These are phyloP conservation scores for Hyphodiscus hymeniophilus DNA, from an alignment of 495 filamentous ascomycete genomes.

Conservation along the genomic window DNA sequence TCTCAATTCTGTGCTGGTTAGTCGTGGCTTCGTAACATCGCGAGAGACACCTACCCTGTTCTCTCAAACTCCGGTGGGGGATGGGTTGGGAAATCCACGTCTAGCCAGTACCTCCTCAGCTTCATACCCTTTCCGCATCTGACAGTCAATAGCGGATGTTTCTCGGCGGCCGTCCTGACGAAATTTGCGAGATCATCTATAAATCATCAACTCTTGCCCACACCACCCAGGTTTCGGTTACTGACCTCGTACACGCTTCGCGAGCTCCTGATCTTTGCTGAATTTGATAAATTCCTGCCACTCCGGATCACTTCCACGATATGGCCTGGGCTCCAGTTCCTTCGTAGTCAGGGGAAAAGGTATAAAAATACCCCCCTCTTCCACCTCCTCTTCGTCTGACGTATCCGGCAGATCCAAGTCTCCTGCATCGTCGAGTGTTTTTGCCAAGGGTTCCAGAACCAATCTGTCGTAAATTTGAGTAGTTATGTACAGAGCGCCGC, in stretches of 20 bases:
- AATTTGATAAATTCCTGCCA: slow-evolving; percentile 23
- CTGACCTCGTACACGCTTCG: slow-evolving; percentile 16
- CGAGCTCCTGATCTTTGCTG: slow-evolving; percentile 17
- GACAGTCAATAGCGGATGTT: slow-evolving; percentile 26
- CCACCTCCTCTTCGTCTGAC: slow-evolving; percentile 9
- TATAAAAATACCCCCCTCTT: slow-evolving; percentile 14
- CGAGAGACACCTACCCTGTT: slow-evolving; percentile 41
- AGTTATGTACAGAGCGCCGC: slow-evolving; percentile 2
- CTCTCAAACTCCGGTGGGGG: slow-evolving; percentile 53
- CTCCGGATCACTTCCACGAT: slow-evolving; percentile 21
- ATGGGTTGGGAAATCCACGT: slow-evolving; percentile 48
- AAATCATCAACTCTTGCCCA: slow-evolving; percentile 4
- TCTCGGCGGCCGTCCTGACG: slow-evolving; percentile 29
- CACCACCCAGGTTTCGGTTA: not conserved
- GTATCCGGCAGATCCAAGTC: not conserved
- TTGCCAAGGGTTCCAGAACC: slow-evolving; percentile 6
- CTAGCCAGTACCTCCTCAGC: slow-evolving; percentile 46
- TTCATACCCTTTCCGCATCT: slow-evolving; percentile 42
- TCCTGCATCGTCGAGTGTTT: not conserved
- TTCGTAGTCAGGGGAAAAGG: slow-evolving; percentile 21
- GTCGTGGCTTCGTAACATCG: not conserved
- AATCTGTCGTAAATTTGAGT: slow-evolving; percentile 1
- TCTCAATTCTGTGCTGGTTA: slow-evolving; percentile 36
- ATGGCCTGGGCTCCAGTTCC: slow-evolving; percentile 11
- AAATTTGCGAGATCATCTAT: slow-evolving; percentile 43